Base-by-base conservation (phyloP, 257 asterid species). In the Euphrasia confusa region DNA sequence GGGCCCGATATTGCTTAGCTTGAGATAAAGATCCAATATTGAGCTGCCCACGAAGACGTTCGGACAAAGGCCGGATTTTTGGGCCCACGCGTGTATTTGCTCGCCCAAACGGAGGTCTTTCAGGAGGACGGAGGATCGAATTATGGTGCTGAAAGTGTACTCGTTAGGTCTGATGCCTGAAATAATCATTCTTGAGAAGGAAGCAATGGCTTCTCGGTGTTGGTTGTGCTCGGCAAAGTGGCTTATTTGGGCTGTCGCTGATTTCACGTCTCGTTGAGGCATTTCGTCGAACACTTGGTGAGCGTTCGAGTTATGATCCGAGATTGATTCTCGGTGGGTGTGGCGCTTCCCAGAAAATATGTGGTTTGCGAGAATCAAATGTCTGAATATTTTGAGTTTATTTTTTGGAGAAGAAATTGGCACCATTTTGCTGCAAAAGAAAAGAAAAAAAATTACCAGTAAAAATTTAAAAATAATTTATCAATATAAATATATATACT, bases 11-110 rank as follows among this genome's bases (percentile, higher is more conserved):
- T 28, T 68, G 55, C 87, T 60, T 13, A 82, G 10, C 76, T 88
- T 91, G 24, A 75, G 87, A 48, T 86, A 88, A 60, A 81, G 85
- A 77, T 88, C 79, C 69, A 81, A 71, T 63, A 84, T 33, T 3
- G 88, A 75, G 65, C 98, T 84, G 18, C 98, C 88, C 54, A 80
- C 92, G 2, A 77, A 85, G 56, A 91, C 92, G 66, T 84, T 85
- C 0, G 91, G 81, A 45, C 37, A 11, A 9, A 90, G 81, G 2
- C 85, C 70, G 1, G 59, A 40, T 57, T 82, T 90, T 4, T 14
- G 35, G 9, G 94, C 72, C 33, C 54, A 61, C 48, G 77, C 78
- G 40, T 91, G 96, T 9, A 85, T 26, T 67, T 91, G 98, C 58
- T 71, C 61, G 76, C 92, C 98, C n/a, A 77, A 67, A 65, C 68